Conservation (phyloP, 176 grass and related monocot genomes). For the Tillandsia fasciculata region DNA sequence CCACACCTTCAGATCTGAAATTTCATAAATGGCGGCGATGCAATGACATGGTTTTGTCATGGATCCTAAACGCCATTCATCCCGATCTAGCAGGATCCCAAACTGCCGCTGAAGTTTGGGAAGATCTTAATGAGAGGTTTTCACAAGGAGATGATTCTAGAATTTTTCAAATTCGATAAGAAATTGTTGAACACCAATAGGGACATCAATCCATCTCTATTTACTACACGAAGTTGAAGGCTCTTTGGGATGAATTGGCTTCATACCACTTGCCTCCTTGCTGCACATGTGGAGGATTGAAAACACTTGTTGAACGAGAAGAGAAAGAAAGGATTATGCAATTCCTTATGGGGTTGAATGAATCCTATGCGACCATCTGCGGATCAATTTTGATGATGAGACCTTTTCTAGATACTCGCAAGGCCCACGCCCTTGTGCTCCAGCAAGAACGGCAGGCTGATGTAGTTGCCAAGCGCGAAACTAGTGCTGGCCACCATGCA, state of each 20-base stretch:
- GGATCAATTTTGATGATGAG: background rate
- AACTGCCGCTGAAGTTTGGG: background rate
- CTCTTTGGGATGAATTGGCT: background rate
- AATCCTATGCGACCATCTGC: background rate
- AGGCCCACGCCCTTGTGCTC: background rate
- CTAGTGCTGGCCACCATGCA: background rate
- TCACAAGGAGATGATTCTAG: background rate
- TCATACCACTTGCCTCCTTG: background rate
- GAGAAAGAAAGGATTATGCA: background rate
- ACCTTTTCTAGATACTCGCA: background rate
- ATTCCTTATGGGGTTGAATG: background rate
- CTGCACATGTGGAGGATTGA: background rate
- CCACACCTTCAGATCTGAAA: background rate
- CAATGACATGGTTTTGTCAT: background rate
- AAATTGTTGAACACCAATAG: too few species aligned
- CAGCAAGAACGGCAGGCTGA: background rate
- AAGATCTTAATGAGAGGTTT: background rate
- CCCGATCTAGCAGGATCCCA: background rate
- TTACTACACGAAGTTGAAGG: background rate
- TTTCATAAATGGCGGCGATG: background rate
- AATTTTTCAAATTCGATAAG: too few species aligned
- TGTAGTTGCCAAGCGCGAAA: background rate
- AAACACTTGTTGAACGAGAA: background rate
- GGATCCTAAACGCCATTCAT: background rate
- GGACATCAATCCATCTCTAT: too few species aligned